Base-by-base conservation (phyloP, 352 stramenopile species). In the Pythium vanterpoolii region DNA sequence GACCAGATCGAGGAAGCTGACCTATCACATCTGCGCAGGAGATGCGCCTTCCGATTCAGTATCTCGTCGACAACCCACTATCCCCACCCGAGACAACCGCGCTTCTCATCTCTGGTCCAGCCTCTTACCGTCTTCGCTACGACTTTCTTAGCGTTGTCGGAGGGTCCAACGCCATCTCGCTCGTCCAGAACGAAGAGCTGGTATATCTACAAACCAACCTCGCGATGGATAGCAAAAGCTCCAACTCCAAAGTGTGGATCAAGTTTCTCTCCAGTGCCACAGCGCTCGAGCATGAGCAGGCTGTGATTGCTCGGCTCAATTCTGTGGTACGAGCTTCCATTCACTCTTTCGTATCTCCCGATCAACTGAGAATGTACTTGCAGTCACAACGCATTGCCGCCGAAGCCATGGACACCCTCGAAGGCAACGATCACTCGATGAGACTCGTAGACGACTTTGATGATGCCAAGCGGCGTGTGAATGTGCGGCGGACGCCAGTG, bases 101-200 rank as follows among this genome's bases (percentile, higher is more conserved):
- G 1, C 54, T 87, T 5, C 56, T 89, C 3, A 77, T 91, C 40
- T 84, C 72, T 30, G 77, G 78, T 0, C 74, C 77, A 10, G 72
- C 79, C 5, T 87, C 82, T 0, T 91, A 88, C 52, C 82, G 76
- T 4, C 70, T 87, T 28, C 72, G 79, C 46, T 91, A 89, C 57
- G 77, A 87, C 28, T 84, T 91, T 24, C 55, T 85, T 3, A 69
- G 68, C 14, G 63, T 65, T 14, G 68, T 67, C 11, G 62, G 66
- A 13, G 39, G 39, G 1, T 7, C 42, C 10, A 51, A 45, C 31
- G 50, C 43, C 28, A 46, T 60, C 6, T 76, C 68, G 13, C 82
- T 79, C 16, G 52, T 68, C 1, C 55, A 64, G 55, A 65, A 73
- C 39, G 34, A 60, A n/a, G 74, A 87, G 27, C 21, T 69, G 6